These are phyloP conservation scores for Puccinia polysora DNA, from an alignment of 1,284 basidiomycete genomes.

Conservation along the genomic window DNA sequence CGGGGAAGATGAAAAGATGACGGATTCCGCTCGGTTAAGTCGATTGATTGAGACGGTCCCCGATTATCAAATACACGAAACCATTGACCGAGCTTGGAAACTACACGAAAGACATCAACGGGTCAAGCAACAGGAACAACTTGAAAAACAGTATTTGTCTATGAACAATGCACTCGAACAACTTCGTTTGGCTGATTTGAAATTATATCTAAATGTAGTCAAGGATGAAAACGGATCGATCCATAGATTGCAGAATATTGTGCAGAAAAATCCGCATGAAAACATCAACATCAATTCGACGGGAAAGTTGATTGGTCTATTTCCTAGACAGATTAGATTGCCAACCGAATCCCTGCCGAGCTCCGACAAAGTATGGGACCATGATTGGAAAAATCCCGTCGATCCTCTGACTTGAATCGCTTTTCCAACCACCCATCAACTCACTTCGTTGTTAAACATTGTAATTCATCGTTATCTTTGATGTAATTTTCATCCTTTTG, in stretches of 20 bases:
- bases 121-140: neutral
- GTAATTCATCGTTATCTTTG: neutral
- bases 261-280: neutral
- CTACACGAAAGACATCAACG: constrained; percentile 11
- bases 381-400: constrained; percentile 42
- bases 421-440: too few relatives aligned
- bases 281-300: constrained; percentile 23
- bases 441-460: neutral
- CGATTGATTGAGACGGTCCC: neutral
- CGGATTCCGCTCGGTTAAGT: neutral
- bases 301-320: constrained; percentile 59
- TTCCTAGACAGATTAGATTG: constrained; percentile 72
- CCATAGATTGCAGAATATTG: constrained; percentile 23
- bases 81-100: constrained; percentile 41
- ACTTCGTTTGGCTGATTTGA: constrained; percentile 18
- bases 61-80: constrained; percentile 30
- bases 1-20: constrained; percentile 2
- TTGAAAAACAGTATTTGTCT: constrained; percentile 24
- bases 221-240: constrained; percentile 26
- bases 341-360: constrained; percentile 72
- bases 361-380: constrained; percentile 53
- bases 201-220: neutral
- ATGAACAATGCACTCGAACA: constrained; percentile 39
- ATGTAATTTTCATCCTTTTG: neutral
- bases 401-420: constrained; percentile 5